Evolutionary conservation across 345 rosid species (phyloP).

Genomic region (Boechera stricta): DNA sequence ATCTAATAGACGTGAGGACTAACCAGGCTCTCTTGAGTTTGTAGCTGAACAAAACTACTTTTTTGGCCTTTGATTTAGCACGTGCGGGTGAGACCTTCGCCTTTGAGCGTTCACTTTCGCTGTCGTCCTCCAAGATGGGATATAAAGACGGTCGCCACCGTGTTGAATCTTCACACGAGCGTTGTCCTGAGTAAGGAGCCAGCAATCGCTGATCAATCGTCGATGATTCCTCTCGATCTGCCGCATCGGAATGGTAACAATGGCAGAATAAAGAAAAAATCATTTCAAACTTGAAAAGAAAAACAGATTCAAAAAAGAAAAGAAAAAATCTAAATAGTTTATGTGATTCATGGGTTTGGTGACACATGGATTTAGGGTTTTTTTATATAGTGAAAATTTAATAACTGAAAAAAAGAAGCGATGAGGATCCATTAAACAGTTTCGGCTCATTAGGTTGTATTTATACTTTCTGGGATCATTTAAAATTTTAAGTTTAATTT

Average conservation of each 20-base stretch:
- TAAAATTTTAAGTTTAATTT: neutral
- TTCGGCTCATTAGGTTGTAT: constrained; percentile 7
- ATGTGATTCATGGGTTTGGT: neutral
- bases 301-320: neutral
- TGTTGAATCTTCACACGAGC: neutral
- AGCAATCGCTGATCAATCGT: neutral
- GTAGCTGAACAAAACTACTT: no score
- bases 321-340: no score
- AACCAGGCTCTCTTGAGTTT: no score
- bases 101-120: constrained; percentile 10
- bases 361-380: neutral
- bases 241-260: constrained; percentile 23
- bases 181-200: neutral
- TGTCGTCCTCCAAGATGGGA: constrained; percentile 29
- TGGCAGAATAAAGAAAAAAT: constrained; percentile 16
- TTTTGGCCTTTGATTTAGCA: no score
- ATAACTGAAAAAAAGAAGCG: constrained; percentile 16
- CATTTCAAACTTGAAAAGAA: constrained; percentile 4
- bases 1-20: no score
- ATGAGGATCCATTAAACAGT: constrained; percentile 8
- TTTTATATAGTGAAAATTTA: neutral
- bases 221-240: neutral
- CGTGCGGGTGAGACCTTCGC: no score
- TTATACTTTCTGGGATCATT: neutral
- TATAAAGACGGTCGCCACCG: constrained; percentile 44